Evolutionary conservation across 805 yeast genomes (phyloP).

Genomic region (fission yeast (Schizosaccharomyces pombe)): ASM294v3 CU329670.1:167001-167500

Average conservation of each 20-base stretch:
- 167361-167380: too few relatives aligned
- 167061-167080: slow-evolving; percentile 29
- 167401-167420: too few relatives aligned
- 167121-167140: not conserved
- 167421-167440: too few relatives aligned
- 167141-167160: not conserved
- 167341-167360: not conserved
- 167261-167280: slow-evolving; percentile 1
- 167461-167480: not conserved
- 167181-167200: not conserved
- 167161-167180: slow-evolving; percentile 1
- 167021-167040: slow-evolving; percentile 29
- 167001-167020: slow-evolving; percentile 31
- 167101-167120: not conserved
- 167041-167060: slow-evolving; percentile 40
- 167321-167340: not conserved
- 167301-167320: not conserved
- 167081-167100: not conserved
- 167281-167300: slow-evolving; percentile 5
- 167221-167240: not conserved
- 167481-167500: too few relatives aligned
- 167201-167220: not conserved
- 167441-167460: not conserved
- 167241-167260: not conserved
- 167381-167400: too few relatives aligned